phyloP scores from a whole-genome alignment of 2,329 filamentous ascomycete species.

The Aspergillus bombycis region DNA sequence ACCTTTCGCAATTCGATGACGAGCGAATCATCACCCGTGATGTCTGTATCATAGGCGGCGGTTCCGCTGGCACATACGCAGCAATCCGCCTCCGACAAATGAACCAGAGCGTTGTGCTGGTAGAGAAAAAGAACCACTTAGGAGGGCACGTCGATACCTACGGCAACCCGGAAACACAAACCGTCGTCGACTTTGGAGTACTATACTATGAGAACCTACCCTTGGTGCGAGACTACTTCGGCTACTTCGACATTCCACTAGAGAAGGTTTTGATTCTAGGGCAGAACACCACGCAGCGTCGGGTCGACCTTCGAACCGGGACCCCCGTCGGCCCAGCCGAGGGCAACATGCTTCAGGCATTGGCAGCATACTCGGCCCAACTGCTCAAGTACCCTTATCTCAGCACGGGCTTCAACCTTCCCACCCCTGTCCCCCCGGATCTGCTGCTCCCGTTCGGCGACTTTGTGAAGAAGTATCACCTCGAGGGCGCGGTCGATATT shows the following conservation, averaged over 20 bases:
- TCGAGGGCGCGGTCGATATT: constrained; percentile 22
- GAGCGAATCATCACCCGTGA: constrained; percentile 23
- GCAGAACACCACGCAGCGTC: not conserved
- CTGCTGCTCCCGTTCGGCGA: constrained; percentile 33
- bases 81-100: constrained; percentile 31
- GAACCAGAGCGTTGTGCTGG: constrained; percentile 28
- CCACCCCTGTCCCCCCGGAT: constrained; percentile 33
- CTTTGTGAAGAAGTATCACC: constrained; percentile 30
- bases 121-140: constrained; percentile 30
- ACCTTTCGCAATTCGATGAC: not conserved
- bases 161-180: constrained; percentile 21
- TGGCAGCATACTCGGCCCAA: constrained; percentile 19
- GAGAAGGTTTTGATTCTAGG: not conserved
- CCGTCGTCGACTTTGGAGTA: constrained; percentile 34
- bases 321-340: constrained; percentile 16
- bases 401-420: constrained; percentile 26
- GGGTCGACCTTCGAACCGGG: constrained; percentile 29
- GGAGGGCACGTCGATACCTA: constrained; percentile 34
- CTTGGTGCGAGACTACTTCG: constrained; percentile 26
- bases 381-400: constrained; percentile 30
- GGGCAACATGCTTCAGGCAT: constrained; percentile 13
- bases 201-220: constrained; percentile 27
- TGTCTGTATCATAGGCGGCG: constrained; percentile 35
- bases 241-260: constrained; percentile 23
- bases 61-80: constrained; percentile 33